Evolutionary conservation across 2,329 filamentous ascomycete genomes (phyloP).

Genomic region (Aspergillus sp.): DNA sequence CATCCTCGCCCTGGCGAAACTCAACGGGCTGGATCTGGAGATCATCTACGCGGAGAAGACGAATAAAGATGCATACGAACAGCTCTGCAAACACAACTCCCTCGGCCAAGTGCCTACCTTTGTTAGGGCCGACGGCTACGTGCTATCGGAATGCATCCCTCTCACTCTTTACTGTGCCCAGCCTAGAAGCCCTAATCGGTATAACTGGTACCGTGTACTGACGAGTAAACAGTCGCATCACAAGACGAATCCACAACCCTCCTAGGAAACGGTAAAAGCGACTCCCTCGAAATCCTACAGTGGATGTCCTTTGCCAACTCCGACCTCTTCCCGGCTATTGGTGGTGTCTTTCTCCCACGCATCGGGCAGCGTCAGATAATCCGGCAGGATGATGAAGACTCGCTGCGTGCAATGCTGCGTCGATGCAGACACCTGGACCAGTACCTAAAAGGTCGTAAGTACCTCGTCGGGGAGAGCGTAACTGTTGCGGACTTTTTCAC

Average conservation of each 20-base stretch:
- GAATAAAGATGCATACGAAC: not conserved
- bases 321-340: conserved; percentile 1
- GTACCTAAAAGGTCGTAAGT: not conserved
- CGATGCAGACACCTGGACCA: not conserved
- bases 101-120: conserved; percentile 1
- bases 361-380: not conserved
- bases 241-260: conserved; percentile 7
- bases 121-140: not conserved
- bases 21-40: not conserved
- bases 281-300: conserved; percentile 11
- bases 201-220: not conserved
- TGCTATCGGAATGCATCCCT: not conserved
- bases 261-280: conserved; percentile 5
- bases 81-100: not conserved
- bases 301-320: conserved; percentile 15
- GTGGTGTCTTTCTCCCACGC: not conserved
- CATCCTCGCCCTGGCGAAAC: not conserved
- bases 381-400: not conserved
- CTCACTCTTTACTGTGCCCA: not conserved
- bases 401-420: not conserved
- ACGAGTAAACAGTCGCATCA: conserved; percentile 9
- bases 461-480: not conserved
- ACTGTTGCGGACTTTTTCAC: not conserved
- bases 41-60: not conserved
- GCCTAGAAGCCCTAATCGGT: no score